phyloP scores from a whole-genome alignment of 1,139 yeast genomes.

The Yamadazyma diospyri region DNA sequence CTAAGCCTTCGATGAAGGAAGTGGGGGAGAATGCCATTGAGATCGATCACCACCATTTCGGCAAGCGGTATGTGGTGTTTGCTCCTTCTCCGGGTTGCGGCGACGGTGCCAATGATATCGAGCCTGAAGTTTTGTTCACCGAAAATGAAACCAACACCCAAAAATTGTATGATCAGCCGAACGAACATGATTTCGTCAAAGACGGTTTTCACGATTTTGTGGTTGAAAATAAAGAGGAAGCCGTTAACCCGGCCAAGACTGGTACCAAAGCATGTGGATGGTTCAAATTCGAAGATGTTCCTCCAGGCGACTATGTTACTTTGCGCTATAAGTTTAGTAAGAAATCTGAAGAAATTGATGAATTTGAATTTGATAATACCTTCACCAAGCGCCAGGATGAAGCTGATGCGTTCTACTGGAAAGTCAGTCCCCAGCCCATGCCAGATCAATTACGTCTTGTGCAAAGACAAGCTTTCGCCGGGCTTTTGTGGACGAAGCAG shows the following conservation, averaged over 20 bases:
- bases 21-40: slow-evolving; percentile 48
- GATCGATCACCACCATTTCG: slow-evolving; percentile 69
- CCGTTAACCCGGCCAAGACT: slow-evolving; percentile 61
- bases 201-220: slow-evolving; percentile 90
- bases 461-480: slow-evolving; percentile 94
- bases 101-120: slow-evolving; percentile 61
- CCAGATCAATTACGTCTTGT: slow-evolving; percentile 78
- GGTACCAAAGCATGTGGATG: slow-evolving; percentile 74
- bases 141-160: slow-evolving; percentile 83
- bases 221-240: slow-evolving; percentile 55
- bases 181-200: slow-evolving; percentile 60
- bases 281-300: slow-evolving; percentile 77
- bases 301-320: slow-evolving; percentile 87
- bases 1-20: slow-evolving; percentile 51
- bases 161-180: slow-evolving; percentile 61
- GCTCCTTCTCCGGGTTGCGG: slow-evolving; percentile 86
- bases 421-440: slow-evolving; percentile 81
- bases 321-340: slow-evolving; percentile 72
- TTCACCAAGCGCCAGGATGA: slow-evolving; percentile 78
- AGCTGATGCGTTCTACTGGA: slow-evolving; percentile 94
- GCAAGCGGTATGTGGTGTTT: slow-evolving; percentile 66
- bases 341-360: slow-evolving; percentile 57
- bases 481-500: slow-evolving; percentile 92
- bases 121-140: slow-evolving; percentile 75
- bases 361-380: slow-evolving; percentile 69